Evolutionary conservation across 805 yeast genomes (phyloP), one percentile per base, ranked within the genome.

Genomic region (Candida michaelii): DNA sequence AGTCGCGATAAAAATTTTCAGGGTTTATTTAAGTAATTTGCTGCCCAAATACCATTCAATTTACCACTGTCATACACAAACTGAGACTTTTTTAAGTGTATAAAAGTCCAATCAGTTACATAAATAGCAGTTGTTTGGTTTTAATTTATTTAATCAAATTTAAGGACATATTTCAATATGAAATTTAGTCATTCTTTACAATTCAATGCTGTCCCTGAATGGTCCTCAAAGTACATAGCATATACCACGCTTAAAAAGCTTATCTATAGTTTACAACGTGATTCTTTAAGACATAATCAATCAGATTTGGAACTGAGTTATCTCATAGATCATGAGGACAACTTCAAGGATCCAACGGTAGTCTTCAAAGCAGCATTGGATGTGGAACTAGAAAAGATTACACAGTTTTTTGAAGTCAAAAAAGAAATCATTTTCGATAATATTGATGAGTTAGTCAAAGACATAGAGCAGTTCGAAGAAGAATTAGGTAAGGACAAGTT

Each of bases 201-300:
- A 74, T 90, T 91, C 66, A 91, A 91, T 63, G 96, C 98, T 17
- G 98, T 93, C 4, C 97, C 99, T 1, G 98, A 93, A 62, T 91
- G 99, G 99, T 80, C 96, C 10, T 82, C 95, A 19, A 81, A 86
- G 60, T 91, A 91, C 63, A 83, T 91, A 43, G 90, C 95, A 42
- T 91, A 91, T 63, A 85, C 96, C 1, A 82, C 86, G 29, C 71
- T 93, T 45, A 91, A 93, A 62, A 88, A 87, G 66, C 74, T 86
- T 31, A 85, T 90, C 21, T 91, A 90, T 62, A 72, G 82, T 13
- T 71, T 91, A 36, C 97, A 93, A 58, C 74, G 90, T 55, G 89
- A 85, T 30, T 58, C 59, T 17, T 53, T 67, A 40, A 49, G 64
- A 31, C 48, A 51, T 15, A 41, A 48, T 52, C 30, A 53, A 48